Conservation (phyloP, 2,329 filamentous ascomycete species). For the Trichoderma brevicompactum region DNA sequence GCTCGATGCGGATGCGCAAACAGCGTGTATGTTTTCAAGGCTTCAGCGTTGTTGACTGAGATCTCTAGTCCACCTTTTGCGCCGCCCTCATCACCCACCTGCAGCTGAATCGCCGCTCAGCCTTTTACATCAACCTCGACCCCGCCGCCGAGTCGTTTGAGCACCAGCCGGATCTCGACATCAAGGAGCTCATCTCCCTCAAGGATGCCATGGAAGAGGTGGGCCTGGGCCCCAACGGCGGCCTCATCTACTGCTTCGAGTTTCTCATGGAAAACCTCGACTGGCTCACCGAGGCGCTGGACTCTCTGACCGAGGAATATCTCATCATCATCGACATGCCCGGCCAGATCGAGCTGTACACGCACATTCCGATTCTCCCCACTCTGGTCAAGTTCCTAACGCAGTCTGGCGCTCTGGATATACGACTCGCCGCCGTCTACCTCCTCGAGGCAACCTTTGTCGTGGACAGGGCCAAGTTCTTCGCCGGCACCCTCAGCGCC, state of each 20-base stretch:
- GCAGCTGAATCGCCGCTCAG: conserved; percentile 85
- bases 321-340: conserved; percentile 99
- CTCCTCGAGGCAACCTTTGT: conserved; percentile 95
- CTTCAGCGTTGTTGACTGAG: background rate
- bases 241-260: conserved; percentile 95
- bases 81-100: conserved; percentile 91
- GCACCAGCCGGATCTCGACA: conserved; percentile 91
- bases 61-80: conserved; percentile 84
- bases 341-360: conserved; percentile 98
- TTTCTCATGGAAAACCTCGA: conserved; percentile 94
- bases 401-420: conserved; percentile 77
- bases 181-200: conserved; percentile 90
- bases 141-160: conserved; percentile 92
- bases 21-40: too few species aligned
- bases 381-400: conserved; percentile 81
- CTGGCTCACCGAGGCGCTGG: conserved; percentile 83
- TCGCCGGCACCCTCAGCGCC: conserved; percentile 89
- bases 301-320: conserved; percentile 89
- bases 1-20: too few species aligned
- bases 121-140: conserved; percentile 98
- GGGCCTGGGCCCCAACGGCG: conserved; percentile 86
- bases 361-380: conserved; percentile 91
- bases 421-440: conserved; percentile 91
- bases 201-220: conserved; percentile 98
- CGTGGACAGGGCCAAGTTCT: conserved; percentile 95